phyloP scores from a whole-genome alignment of 768 basidiomycete species.

The Boletales sp. region DNA sequence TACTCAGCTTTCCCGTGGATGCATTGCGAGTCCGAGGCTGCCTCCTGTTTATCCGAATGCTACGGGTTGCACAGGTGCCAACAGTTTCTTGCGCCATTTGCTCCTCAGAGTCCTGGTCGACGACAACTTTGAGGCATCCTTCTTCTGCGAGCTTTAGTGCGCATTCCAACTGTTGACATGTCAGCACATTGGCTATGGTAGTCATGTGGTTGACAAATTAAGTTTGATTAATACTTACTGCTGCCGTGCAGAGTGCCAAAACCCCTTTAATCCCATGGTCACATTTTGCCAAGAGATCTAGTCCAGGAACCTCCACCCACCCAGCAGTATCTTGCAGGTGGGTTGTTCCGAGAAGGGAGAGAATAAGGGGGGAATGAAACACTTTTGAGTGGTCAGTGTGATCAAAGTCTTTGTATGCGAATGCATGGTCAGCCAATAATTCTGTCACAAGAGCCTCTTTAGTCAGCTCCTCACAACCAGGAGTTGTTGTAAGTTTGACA shows the following conservation, averaged over 20 bases:
- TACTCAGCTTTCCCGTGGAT: not conserved
- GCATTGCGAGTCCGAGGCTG: not conserved
- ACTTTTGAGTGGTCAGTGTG: not conserved
- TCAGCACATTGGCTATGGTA: too few relatives aligned
- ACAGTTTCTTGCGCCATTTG: not conserved
- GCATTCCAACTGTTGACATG: too few relatives aligned
- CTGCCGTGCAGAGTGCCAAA: not conserved
- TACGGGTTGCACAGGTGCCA: not conserved
- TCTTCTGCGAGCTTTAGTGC: not conserved
- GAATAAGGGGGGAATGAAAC: not conserved
- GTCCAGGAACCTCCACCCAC: not conserved
- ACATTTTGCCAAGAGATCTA: not conserved
- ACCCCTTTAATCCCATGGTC: not conserved
- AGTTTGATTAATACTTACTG: not conserved
- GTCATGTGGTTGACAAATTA: too few relatives aligned
- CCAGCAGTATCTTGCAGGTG: not conserved
- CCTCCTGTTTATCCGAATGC: not conserved
- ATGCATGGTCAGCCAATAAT: not conserved
- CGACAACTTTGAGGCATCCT: not conserved
- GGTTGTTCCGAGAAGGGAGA: not conserved
- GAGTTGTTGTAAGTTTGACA: too few relatives aligned
- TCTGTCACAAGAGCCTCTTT: not conserved
- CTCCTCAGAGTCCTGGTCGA: not conserved
- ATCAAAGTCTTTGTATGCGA: not conserved
- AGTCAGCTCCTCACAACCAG: too few relatives aligned